Evolutionary conservation across 73 alveolate genomes (phyloP).

Genomic region (Effrenium voratum): DNA sequence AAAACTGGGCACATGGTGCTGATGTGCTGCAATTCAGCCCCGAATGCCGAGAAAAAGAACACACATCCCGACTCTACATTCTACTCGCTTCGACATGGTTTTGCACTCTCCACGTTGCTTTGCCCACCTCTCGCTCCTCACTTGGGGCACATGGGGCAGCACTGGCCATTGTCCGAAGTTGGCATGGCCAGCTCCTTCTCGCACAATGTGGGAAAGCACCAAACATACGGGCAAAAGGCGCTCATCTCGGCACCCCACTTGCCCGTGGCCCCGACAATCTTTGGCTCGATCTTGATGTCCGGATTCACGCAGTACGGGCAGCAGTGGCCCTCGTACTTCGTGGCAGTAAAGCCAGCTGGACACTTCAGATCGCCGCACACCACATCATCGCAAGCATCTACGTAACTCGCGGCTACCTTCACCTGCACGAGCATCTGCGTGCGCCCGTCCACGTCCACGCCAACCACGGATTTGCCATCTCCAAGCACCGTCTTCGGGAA

Average conservation of each 20-base stretch:
- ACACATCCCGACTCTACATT: too few relatives aligned
- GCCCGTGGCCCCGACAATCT: constrained; percentile 26
- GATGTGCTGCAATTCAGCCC: too few relatives aligned
- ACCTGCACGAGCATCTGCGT: constrained; percentile 22
- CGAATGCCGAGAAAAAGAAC: too few relatives aligned
- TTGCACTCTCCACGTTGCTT: too few relatives aligned
- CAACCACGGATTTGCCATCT: background rate
- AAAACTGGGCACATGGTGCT: too few relatives aligned
- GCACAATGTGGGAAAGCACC: constrained; percentile 50
- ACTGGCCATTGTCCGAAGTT: background rate
- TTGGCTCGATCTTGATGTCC: constrained; percentile 25
- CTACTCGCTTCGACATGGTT: too few relatives aligned
- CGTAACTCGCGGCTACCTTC: background rate
- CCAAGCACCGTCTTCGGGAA: too few relatives aligned
- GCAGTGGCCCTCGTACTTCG: constrained; percentile 49
- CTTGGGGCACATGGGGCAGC: constrained; percentile 60
- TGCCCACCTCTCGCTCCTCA: too few relatives aligned
- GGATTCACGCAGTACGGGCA: constrained; percentile 47
- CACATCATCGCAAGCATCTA: constrained; percentile 13
- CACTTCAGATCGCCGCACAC: constrained; percentile 20
- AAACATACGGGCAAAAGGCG: constrained; percentile 1
- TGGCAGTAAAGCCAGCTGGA: constrained; percentile 5
- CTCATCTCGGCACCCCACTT: constrained; percentile 6
- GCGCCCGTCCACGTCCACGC: constrained; percentile 9
- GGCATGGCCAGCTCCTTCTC: background rate